Evolutionary conservation across 2,329 filamentous ascomycete species (phyloP).

Genomic region (Xylaria sp.): DNA sequence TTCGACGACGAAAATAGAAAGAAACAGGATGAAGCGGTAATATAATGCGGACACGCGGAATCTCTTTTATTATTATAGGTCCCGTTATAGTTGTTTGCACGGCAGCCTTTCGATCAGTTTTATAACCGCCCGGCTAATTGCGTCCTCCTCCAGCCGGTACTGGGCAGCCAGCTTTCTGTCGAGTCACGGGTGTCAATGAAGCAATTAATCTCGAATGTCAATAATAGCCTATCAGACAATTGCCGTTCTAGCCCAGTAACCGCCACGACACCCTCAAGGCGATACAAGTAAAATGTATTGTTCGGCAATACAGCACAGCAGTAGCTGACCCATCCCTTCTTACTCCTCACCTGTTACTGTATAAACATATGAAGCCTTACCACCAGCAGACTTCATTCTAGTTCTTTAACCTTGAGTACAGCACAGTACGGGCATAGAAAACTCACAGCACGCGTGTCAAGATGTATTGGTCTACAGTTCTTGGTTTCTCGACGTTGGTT

Average conservation of each 20-base stretch:
- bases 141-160: slow-evolving; percentile 18
- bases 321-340: neutral
- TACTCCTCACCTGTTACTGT: neutral
- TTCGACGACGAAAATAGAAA: neutral
- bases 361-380: slow-evolving; percentile 27
- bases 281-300: neutral
- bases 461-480: slow-evolving; percentile 51
- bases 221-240: slow-evolving; percentile 35
- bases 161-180: slow-evolving; percentile 6
- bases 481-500: slow-evolving; percentile 48
- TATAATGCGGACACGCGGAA: slow-evolving; percentile 13
- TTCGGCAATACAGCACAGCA: slow-evolving; percentile 24
- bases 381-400: neutral
- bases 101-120: slow-evolving; percentile 7
- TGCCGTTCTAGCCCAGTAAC: slow-evolving; percentile 24
- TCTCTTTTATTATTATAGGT: neutral
- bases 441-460: slow-evolving; percentile 25
- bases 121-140: slow-evolving; percentile 36
- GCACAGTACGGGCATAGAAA: neutral
- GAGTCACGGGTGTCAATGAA: slow-evolving; percentile 25
- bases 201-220: slow-evolving; percentile 31
- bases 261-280: slow-evolving; percentile 21
- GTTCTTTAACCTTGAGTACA: slow-evolving; percentile 2
- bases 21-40: neutral
- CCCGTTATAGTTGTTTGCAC: neutral